Evolutionary conservation across 2,329 filamentous ascomycete species (phyloP), one percentile per base, ranked within the genome.

Genomic region (Colletotrichum tabaci): DNA sequence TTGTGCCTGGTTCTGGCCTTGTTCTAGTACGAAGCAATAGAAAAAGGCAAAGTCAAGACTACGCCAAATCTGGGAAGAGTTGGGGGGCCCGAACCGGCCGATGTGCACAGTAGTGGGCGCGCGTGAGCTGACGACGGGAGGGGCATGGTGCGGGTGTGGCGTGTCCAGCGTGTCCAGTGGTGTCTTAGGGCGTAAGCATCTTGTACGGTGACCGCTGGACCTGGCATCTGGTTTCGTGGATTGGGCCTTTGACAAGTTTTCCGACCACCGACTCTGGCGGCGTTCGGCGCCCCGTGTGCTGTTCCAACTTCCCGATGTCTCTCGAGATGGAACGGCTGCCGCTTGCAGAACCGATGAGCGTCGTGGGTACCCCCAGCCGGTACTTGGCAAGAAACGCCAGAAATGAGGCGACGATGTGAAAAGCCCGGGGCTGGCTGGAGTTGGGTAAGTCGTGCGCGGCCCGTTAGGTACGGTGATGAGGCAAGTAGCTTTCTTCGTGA

Each of bases 101-200:
- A 71, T 71, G 18, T 35, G n/a, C 44, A 16, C n/a, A 15, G n/a
- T 60, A 44, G 44, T 30, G 49, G 50, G 50, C 52, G 40, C 68
- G 68, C 63, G 64, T 71, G 68, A 71, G 68, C 64, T 67, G 64
- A 67, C 57, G 68, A 71, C 46, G 68, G 64, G 64, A 67, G 52
- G 68, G 64, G 58, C 56, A 58, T 67, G 68, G 64, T 67, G 57
- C 68, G 50, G 40, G 58, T 61, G 55, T 53, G 56, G 30, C 46
- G 50, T 52, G 53, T 53, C 23, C 44, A 53, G 30, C 46, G 50
- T 52, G 53, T 53, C 23, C 44, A 53, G 50, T 4, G 23, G 44
- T 58, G 23, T 55, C 15, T 53, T 9, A n/a, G 30, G 9, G 38
- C 18, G n/a, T 3, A 30, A 35, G 26, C n/a, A 38, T 55, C 18